Evolutionary conservation across 139 green algal species (phyloP).

Genomic region (Dunaliella primolecta): DNA sequence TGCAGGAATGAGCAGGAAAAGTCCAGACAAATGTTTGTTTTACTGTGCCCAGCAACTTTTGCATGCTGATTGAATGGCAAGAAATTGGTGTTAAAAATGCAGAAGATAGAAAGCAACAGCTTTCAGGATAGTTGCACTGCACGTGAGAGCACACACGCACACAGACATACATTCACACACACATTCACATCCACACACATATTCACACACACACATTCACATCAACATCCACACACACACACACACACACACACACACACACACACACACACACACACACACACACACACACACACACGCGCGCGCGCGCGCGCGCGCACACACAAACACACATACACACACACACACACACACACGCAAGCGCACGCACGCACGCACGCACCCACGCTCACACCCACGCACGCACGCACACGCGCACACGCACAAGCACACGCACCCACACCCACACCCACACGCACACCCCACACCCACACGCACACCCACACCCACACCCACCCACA

Average conservation of each 20-base stretch:
- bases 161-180: not conserved
- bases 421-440: not conserved
- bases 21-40: too few species aligned
- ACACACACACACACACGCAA: not conserved
- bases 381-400: not conserved
- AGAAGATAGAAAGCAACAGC: too few species aligned
- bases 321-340: not conserved
- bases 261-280: not conserved
- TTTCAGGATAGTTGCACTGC: too few species aligned
- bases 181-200: not conserved
- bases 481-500: not conserved
- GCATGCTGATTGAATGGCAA: too few species aligned
- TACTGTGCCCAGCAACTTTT: too few species aligned
- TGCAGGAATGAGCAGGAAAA: too few species aligned
- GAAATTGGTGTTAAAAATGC: too few species aligned
- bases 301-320: not conserved
- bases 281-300: not conserved
- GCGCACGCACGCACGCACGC: not conserved
- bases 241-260: not conserved
- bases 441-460: not conserved
- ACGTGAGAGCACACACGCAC: not conserved
- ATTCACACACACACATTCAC: not conserved
- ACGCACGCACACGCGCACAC: not conserved
- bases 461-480: not conserved
- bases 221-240: not conserved